Percentiles rank a stretch among this genome's conserved stretches.
Conservation (phyloP, 2,329 filamentous ascomycete genomes). For the Chaetomium globosum region DNA sequence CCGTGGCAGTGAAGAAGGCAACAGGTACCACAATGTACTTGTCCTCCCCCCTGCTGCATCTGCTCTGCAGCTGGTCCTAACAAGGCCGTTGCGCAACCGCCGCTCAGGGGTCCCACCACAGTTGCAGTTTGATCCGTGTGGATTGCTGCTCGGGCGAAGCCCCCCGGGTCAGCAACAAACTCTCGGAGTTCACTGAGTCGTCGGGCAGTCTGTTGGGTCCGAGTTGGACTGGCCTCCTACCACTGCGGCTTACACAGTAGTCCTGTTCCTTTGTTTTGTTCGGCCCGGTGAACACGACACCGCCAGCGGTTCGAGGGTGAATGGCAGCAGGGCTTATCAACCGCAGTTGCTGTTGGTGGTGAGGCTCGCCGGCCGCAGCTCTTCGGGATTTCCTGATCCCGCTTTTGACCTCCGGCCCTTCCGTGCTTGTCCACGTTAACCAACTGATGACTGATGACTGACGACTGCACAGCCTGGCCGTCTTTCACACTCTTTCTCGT, state of each 20-base stretch:
- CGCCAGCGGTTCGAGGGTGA: background rate
- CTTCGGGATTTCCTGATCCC: background rate
- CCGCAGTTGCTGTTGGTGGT: background rate
- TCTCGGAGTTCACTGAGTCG: background rate
- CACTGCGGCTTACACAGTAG: background rate
- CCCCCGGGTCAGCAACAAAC: background rate
- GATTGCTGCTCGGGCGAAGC: slow-evolving; percentile 5
- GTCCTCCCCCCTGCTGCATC: slow-evolving; percentile 11
- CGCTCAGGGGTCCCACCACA: slow-evolving; percentile 7
- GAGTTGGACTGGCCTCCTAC: background rate
- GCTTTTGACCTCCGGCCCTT: background rate
- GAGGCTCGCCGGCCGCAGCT: background rate
- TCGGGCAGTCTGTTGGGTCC: slow-evolving; percentile 6
- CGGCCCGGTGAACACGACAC: background rate
- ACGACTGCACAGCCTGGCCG: background rate
- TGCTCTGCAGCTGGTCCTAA: slow-evolving; percentile 10
- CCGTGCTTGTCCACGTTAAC: background rate
- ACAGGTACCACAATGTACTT: slow-evolving; percentile 15
- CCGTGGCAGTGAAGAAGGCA: slow-evolving; percentile 1
- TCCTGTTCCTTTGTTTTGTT: background rate
- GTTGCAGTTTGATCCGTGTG: slow-evolving; percentile 23
- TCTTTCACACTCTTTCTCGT: background rate
- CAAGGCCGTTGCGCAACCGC: slow-evolving; percentile 13
- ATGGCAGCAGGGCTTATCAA: background rate
- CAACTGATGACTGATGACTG: background rate